Conservation (phyloP, 1,139 yeast genomes). For the Suhomyces ambrosiae region DNA sequence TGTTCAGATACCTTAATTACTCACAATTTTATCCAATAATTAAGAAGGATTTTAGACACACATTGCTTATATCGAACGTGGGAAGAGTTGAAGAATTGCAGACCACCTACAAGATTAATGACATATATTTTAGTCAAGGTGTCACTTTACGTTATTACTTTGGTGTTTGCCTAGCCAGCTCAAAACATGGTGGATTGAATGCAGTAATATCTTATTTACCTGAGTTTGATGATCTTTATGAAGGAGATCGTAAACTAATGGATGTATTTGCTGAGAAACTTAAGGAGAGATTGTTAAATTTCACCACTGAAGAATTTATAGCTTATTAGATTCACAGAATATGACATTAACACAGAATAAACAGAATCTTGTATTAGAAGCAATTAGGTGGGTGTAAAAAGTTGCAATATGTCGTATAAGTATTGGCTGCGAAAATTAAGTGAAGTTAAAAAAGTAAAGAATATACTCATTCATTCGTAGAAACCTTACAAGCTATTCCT, state of each 20-base stretch:
- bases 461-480: too few species aligned
- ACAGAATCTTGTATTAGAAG: too few species aligned
- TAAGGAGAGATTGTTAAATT: background rate
- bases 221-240: slow-evolving; percentile 5
- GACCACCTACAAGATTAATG: background rate
- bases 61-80: slow-evolving; percentile 26
- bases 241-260: background rate
- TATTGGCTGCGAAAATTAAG: too few species aligned
- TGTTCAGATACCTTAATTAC: slow-evolving; percentile 1
- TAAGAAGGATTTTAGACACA: slow-evolving; percentile 14
- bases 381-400: too few species aligned
- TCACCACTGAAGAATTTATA: background rate
- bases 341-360: too few species aligned
- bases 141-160: background rate
- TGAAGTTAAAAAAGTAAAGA: too few species aligned
- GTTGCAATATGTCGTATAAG: too few species aligned
- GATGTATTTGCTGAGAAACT: background rate
- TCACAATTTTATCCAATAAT: background rate
- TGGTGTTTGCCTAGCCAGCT: slow-evolving; percentile 1
- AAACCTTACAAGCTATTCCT: too few species aligned
- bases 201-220: slow-evolving; percentile 1
- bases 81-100: slow-evolving; percentile 16
- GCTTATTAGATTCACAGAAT: background rate
- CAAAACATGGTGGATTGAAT: slow-evolving; percentile 6
- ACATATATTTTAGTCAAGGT: slow-evolving; percentile 1